phyloP scores from a whole-genome alignment of 148 eudicot species.

The Gaultheria prostrata region DNA sequence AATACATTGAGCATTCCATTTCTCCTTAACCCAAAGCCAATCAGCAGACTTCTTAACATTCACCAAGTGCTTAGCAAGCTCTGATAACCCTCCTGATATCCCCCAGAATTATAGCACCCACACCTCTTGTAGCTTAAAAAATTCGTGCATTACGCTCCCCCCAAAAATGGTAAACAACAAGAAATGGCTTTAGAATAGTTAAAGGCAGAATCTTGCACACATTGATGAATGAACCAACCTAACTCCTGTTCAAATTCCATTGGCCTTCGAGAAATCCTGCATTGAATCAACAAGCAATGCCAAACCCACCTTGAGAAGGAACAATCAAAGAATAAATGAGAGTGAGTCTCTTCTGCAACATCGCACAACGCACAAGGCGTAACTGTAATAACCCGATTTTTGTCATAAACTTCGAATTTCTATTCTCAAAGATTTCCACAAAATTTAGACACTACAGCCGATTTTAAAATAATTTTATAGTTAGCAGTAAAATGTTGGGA shows the following conservation, averaged over 20 bases:
- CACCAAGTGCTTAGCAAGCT: background rate
- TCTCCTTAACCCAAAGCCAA: background rate
- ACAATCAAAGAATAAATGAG: background rate
- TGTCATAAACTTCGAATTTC: too few species aligned
- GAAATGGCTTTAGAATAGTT: background rate
- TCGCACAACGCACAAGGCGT: background rate
- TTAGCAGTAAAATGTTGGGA: too few species aligned
- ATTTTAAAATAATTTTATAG: too few species aligned
- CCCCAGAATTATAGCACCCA: background rate
- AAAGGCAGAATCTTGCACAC: background rate
- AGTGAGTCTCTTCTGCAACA: background rate
- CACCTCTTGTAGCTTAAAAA: background rate
- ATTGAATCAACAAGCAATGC: background rate
- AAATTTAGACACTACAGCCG: too few species aligned
- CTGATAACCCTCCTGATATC: background rate
- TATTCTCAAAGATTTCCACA: too few species aligned
- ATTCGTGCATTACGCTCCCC: background rate
- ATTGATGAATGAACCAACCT: background rate
- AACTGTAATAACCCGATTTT: too few species aligned
- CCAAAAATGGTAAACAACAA: background rate
- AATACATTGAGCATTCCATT: background rate
- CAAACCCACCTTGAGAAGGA: background rate
- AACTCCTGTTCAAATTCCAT: background rate
- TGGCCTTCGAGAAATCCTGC: background rate
- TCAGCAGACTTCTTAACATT: background rate